Percentiles rank a stretch among this genome's conserved stretches.
These are phyloP conservation scores for Coniochaeta sp. DNA, from an alignment of 2,329 filamentous ascomycete genomes.

Conservation along the genomic window DNA sequence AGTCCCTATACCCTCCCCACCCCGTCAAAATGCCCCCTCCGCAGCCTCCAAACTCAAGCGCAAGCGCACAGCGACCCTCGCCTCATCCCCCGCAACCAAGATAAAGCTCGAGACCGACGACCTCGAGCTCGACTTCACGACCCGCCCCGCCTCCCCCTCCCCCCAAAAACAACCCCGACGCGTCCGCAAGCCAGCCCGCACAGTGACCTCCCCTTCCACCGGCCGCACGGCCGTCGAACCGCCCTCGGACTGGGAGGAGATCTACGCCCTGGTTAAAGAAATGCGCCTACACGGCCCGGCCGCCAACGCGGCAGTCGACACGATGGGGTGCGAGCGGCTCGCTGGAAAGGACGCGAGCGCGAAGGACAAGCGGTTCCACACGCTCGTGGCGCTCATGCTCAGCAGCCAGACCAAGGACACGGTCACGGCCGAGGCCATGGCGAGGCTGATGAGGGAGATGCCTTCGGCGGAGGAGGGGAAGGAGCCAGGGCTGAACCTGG, in stretches of 20 bases:
- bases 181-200: slow-evolving; percentile 38
- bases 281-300: slow-evolving; percentile 59
- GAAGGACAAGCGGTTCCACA: slow-evolving; percentile 69
- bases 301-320: slow-evolving; percentile 81
- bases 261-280: slow-evolving; percentile 68
- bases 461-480: slow-evolving; percentile 39
- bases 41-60: slow-evolving; percentile 18
- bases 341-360: slow-evolving; percentile 44
- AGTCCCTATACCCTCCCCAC: not conserved
- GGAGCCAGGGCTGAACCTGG: slow-evolving; percentile 56
- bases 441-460: slow-evolving; percentile 67
- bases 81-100: slow-evolving; percentile 19
- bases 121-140: slow-evolving; percentile 12
- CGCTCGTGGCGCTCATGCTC: slow-evolving; percentile 81
- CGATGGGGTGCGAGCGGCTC: slow-evolving; percentile 87
- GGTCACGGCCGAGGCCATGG: slow-evolving; percentile 78
- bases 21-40: slow-evolving; percentile 1
- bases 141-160: slow-evolving; percentile 21
- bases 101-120: slow-evolving; percentile 4
- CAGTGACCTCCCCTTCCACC: slow-evolving; percentile 12
- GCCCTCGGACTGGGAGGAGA: slow-evolving; percentile 74
- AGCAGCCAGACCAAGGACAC: slow-evolving; percentile 92
- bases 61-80: slow-evolving; percentile 20
- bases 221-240: slow-evolving; percentile 38
- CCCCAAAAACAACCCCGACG: slow-evolving; percentile 14